These are phyloP conservation scores for Isabelozyma rhagii DNA, from an alignment of 805 yeast genomes.

Conservation along the genomic window DNA sequence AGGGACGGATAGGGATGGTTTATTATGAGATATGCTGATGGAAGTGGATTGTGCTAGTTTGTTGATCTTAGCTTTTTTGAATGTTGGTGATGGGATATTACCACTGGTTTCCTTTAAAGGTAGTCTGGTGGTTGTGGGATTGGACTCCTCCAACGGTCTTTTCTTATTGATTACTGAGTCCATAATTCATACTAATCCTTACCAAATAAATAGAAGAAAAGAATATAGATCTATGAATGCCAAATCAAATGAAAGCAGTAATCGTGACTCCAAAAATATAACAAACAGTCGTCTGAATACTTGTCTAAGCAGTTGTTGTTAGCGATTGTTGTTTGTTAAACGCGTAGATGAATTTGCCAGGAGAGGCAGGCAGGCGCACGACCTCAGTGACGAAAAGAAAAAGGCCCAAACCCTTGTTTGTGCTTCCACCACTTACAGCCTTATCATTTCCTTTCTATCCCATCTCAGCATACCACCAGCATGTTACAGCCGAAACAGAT, in stretches of 20 bases:
- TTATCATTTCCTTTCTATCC: too few relatives aligned
- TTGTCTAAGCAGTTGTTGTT: neutral
- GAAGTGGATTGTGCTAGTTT: neutral
- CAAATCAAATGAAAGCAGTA: too few relatives aligned
- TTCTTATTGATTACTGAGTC: neutral
- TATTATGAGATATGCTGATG: neutral
- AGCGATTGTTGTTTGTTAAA: neutral
- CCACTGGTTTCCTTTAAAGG: conserved; percentile 41
- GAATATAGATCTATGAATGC: too few relatives aligned
- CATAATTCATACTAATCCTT: neutral
- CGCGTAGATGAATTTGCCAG: neutral
- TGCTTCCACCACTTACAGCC: too few relatives aligned
- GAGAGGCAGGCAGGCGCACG: neutral
- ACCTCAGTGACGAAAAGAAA: neutral
- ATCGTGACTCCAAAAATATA: neutral
- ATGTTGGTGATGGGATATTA: conserved; percentile 36
- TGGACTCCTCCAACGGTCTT: neutral
- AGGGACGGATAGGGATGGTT: conserved; percentile 2
- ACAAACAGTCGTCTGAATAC: neutral
- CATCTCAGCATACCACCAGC: neutral
- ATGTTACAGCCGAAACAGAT: conserved; percentile 43
- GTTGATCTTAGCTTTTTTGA: conserved; percentile 27
- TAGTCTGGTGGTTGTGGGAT: conserved; percentile 11
- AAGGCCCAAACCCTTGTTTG: neutral
- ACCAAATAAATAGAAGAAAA: too few relatives aligned